phyloP scores from a whole-genome alignment of 345 rosid genomes.

The Aegle marmelos region DNA sequence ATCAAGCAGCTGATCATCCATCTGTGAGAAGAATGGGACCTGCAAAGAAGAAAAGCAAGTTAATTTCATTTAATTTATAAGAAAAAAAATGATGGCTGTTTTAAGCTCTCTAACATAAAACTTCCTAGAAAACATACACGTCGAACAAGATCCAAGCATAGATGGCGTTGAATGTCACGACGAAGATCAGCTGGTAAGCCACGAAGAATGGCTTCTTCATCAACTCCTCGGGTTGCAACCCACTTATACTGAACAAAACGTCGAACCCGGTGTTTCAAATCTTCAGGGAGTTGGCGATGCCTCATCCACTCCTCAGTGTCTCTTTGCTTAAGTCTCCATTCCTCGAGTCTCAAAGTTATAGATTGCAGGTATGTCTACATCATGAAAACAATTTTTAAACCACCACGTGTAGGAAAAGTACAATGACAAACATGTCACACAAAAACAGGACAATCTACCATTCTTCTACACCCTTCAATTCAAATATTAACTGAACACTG shows the following conservation, averaged over 20 bases:
- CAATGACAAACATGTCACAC: not conserved
- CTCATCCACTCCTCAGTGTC: slow-evolving; percentile 98
- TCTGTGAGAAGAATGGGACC: slow-evolving; percentile 94
- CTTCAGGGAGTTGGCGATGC: slow-evolving; percentile 91
- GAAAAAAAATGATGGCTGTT: not conserved
- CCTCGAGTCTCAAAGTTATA: slow-evolving; percentile 79
- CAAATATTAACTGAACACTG: not conserved
- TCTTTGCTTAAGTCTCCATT: slow-evolving; percentile 89
- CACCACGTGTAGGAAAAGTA: not conserved
- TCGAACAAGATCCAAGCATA: slow-evolving; percentile 89
- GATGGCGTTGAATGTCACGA: slow-evolving; percentile 81
- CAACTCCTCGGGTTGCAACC: slow-evolving; percentile 90
- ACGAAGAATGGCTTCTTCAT: slow-evolving; percentile 70
- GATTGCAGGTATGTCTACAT: slow-evolving; percentile 86
- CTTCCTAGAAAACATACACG: slow-evolving; percentile 50
- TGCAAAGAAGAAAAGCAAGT: slow-evolving; percentile 25
- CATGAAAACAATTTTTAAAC: slow-evolving; percentile 15
- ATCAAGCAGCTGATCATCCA: slow-evolving; percentile 95
- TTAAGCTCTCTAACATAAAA: not conserved
- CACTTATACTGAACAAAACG: slow-evolving; percentile 84
- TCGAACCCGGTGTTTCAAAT: slow-evolving; percentile 57
- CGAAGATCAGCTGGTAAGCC: slow-evolving; percentile 89
- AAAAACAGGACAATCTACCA: not conserved
- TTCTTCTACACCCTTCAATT: not conserved
- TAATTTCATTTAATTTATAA: not conserved